Evolutionary conservation across 257 asterid species (phyloP).

Genomic region (Linderniella brevidens): DNA sequence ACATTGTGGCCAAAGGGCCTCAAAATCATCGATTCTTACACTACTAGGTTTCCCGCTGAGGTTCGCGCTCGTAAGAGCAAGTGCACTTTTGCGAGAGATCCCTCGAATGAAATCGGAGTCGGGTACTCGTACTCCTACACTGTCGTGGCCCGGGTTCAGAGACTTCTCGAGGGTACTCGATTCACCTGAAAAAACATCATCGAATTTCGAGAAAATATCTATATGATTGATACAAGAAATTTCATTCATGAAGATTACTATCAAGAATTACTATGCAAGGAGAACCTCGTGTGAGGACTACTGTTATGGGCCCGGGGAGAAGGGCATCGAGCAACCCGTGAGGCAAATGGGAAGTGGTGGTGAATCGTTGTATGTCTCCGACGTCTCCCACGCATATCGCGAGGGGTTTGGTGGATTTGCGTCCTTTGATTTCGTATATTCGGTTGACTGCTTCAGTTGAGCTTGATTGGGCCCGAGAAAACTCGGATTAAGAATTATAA

Average conservation of each 20-base stretch:
- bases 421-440: conserved; percentile 86
- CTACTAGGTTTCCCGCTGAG: conserved; percentile 76
- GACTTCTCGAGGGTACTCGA: conserved; percentile 69
- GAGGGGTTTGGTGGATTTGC: conserved; percentile 68
- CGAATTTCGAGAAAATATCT: no score
- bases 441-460: conserved; percentile 66
- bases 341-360: conserved; percentile 55
- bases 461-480: conserved; percentile 19
- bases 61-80: conserved; percentile 92
- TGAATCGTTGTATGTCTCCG: conserved; percentile 49
- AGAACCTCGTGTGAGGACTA: conserved; percentile 64
- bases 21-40: conserved; percentile 61
- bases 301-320: conserved; percentile 87
- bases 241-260: neutral
- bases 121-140: conserved; percentile 79
- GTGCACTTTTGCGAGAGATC: conserved; percentile 51
- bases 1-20: conserved; percentile 68
- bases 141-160: conserved; percentile 64
- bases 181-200: conserved; percentile 32
- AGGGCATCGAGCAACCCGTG: conserved; percentile 53
- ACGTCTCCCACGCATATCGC: conserved; percentile 81
- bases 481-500: no score
- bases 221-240: neutral
- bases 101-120: conserved; percentile 53
- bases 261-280: neutral